phyloP scores from a whole-genome alignment of 306 rosid species.

The Acacia confusa region DNA sequence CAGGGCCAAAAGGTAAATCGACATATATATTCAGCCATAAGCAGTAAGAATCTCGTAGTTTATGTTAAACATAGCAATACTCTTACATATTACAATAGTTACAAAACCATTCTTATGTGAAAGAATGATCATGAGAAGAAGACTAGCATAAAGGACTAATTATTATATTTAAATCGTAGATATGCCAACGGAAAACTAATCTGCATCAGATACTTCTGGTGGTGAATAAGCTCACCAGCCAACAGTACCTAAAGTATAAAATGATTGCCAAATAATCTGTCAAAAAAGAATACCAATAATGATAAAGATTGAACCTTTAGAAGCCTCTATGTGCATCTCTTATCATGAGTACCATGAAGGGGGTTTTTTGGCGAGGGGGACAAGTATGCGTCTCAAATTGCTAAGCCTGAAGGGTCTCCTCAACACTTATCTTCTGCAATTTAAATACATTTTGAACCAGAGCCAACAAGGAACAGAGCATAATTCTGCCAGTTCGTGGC shows the following conservation, averaged over 20 bases:
- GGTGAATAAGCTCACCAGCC: constrained; percentile 14
- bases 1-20: not conserved
- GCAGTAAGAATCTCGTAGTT: not conserved
- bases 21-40: constrained; percentile 11
- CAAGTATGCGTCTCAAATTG: not conserved
- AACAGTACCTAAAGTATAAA: constrained; percentile 24
- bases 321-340: constrained; percentile 37
- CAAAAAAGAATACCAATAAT: not conserved
- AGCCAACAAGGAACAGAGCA: constrained; percentile 28
- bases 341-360: constrained; percentile 29
- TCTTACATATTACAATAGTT: constrained; percentile 24
- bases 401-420: constrained; percentile 31
- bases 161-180: constrained; percentile 15
- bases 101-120: constrained; percentile 33
- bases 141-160: constrained; percentile 13
- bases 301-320: constrained; percentile 1
- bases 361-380: not conserved
- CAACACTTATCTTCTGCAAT: constrained; percentile 6
- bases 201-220: constrained; percentile 27
- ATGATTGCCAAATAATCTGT: not conserved
- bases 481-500: constrained; percentile 16
- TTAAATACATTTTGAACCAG: constrained; percentile 21
- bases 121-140: constrained; percentile 6
- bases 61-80: constrained; percentile 6
- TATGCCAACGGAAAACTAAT: not conserved